Conservation (phyloP, 1,284 basidiomycete genomes). For the Tetrapyrgos nigripes region DNA sequence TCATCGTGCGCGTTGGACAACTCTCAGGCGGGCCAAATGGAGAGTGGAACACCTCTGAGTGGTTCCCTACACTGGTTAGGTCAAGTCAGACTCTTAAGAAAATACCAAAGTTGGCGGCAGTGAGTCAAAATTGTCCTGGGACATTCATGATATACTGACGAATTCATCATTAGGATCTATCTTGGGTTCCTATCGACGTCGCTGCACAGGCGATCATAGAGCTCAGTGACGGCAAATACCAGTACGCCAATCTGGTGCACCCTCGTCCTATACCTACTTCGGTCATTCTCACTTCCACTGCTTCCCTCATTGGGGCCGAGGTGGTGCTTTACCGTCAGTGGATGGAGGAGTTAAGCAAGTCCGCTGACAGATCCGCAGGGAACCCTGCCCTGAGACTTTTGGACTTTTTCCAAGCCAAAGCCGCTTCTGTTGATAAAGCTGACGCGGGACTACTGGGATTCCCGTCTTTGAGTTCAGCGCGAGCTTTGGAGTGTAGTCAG, state of each 20-base stretch:
- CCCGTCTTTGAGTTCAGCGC: background rate
- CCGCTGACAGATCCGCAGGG: background rate
- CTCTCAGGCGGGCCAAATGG: constrained; percentile 6
- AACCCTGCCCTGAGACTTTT: background rate
- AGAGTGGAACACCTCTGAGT: constrained; percentile 18
- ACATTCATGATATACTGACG: background rate
- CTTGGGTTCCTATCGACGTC: constrained; percentile 32
- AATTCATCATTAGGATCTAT: constrained; percentile 18
- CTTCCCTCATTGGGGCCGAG: constrained; percentile 13
- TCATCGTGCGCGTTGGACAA: background rate
- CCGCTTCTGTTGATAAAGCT: background rate
- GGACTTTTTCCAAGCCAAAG: background rate
- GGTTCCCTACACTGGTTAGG: constrained; percentile 18
- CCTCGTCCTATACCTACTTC: constrained; percentile 24
- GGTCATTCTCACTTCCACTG: constrained; percentile 25
- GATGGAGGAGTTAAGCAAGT: constrained; percentile 23
- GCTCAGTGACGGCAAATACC: constrained; percentile 20
- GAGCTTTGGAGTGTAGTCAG: background rate
- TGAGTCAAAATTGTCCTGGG: constrained; percentile 1
- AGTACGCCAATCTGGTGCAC: constrained; percentile 33
- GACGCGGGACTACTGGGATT: background rate
- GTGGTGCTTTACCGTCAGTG: constrained; percentile 29
- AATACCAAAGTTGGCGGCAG: constrained; percentile 28
- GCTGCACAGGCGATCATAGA: constrained; percentile 28
- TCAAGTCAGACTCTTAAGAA: constrained; percentile 19